Base-by-base conservation (phyloP, 805 yeast species). In the Candida ipomoeae region DNA sequence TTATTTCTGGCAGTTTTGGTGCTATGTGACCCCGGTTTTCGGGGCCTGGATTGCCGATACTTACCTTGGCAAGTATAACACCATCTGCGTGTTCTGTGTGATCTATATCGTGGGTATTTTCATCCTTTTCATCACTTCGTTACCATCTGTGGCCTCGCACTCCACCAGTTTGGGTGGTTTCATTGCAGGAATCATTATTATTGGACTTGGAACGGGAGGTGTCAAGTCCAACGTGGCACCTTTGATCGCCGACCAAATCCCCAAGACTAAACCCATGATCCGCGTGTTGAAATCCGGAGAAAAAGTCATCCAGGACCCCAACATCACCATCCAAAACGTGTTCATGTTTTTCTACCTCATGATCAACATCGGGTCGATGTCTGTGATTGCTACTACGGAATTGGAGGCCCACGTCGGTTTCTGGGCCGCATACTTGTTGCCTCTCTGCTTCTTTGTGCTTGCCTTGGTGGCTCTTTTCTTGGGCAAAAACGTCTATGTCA, bases 121-220 rank as follows among this genome's bases (percentile, higher is more conserved):
- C 49, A 70, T 87, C 49, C 72, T 87, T 46, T 82, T 86, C 62
- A 72, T 83, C 52, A 86, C 94, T 31, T 83, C 91, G 6, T 67
- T 86, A 48, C 91, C 90, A 23, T 70, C 77, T 15, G 74, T 84
- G 39, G 70, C 79, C 35, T 65, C 66, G 23, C 67, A 67, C 41
- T 70, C 72, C 20, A 78, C 82, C 29, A 81, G 87, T 31, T 64
- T 82, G 48, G 89, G 83, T 55, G 91, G 92, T 39, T 80, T 82
- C 51, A 63, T 79, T 46, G 71, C 74, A 40, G 76, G 81, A 32
- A 77, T 82, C 67, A 67, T 82, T 51, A 66, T 82, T 48, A 80
- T 87, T 59, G 92, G 92, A 57, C 58, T 85, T 37, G 92, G 89
- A 38, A 84, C 94, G 32, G 94, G 94, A 62, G 85, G 89, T 58